Evolutionary conservation across 2,329 filamentous ascomycete genomes (phyloP).

Genomic region (Calonectria multiphialidica): DNA sequence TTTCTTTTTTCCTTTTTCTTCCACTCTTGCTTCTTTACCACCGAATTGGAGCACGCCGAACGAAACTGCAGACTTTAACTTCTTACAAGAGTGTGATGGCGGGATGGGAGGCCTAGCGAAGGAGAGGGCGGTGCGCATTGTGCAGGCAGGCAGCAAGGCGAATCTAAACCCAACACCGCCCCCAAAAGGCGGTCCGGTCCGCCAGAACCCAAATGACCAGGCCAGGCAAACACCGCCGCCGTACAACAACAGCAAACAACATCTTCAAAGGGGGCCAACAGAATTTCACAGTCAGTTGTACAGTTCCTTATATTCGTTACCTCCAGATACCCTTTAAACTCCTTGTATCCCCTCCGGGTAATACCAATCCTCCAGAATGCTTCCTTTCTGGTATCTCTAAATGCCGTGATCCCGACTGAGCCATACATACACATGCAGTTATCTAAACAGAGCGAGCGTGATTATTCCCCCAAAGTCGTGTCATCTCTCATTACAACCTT

Average conservation of each 20-base stretch:
- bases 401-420: constrained; percentile 29
- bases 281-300: not conserved
- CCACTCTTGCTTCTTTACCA: not conserved
- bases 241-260: not conserved
- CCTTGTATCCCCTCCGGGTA: constrained; percentile 32
- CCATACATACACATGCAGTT: constrained; percentile 32
- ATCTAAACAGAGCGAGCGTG: constrained; percentile 41
- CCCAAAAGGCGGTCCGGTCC: constrained; percentile 6
- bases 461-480: constrained; percentile 37
- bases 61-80: not conserved
- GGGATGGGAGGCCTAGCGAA: constrained; percentile 7
- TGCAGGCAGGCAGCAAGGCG: constrained; percentile 23
- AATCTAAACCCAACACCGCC: constrained; percentile 11
- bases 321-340: constrained; percentile 30
- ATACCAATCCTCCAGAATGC: constrained; percentile 25
- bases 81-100: not conserved
- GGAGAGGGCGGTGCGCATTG: not conserved
- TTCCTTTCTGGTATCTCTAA: constrained; percentile 36
- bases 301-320: not conserved
- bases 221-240: not conserved
- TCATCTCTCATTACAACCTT: constrained; percentile 27
- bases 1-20: not conserved
- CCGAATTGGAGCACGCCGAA: not conserved
- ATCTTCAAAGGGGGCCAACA: not conserved
- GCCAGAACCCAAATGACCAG: not conserved